phyloP scores from a whole-genome alignment of 176 grass and related monocot species.

The Oryza nivara region DNA sequence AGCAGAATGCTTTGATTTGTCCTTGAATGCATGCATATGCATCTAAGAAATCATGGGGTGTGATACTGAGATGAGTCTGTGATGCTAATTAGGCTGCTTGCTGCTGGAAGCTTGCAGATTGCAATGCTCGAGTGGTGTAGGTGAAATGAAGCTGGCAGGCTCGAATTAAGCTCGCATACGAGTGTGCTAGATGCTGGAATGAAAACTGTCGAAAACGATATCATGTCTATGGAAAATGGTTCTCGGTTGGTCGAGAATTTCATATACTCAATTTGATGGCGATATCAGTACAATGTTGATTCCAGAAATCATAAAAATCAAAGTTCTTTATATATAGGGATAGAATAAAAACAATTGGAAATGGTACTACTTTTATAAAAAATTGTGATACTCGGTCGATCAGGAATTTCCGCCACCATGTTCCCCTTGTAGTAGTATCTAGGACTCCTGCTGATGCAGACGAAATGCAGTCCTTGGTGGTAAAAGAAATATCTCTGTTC shows the following conservation, averaged over 20 bases:
- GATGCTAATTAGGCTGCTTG: not conserved
- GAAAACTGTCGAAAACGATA: too few species aligned
- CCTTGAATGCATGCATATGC: not conserved
- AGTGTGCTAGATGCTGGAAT: not conserved
- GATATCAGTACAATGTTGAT: too few species aligned
- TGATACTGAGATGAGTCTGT: not conserved
- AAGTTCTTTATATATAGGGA: too few species aligned
- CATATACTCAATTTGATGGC: too few species aligned
- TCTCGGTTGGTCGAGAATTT: too few species aligned
- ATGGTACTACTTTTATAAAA: too few species aligned
- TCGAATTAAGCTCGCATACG: not conserved
- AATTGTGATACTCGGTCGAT: too few species aligned
- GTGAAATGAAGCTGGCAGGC: not conserved
- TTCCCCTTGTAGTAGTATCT: not conserved
- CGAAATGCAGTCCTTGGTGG: not conserved
- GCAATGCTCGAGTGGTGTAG: not conserved
- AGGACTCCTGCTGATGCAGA: not conserved
- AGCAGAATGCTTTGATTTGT: not conserved
- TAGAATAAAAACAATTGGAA: too few species aligned
- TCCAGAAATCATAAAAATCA: too few species aligned
- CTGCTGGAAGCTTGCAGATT: not conserved
- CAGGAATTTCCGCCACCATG: too few species aligned
- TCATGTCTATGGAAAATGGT: too few species aligned
- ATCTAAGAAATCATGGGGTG: not conserved
- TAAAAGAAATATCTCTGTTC: too few species aligned